Base-by-base conservation (phyloP, 1,139 yeast genomes). In the Lodderomyces parapsilosis region DNA sequence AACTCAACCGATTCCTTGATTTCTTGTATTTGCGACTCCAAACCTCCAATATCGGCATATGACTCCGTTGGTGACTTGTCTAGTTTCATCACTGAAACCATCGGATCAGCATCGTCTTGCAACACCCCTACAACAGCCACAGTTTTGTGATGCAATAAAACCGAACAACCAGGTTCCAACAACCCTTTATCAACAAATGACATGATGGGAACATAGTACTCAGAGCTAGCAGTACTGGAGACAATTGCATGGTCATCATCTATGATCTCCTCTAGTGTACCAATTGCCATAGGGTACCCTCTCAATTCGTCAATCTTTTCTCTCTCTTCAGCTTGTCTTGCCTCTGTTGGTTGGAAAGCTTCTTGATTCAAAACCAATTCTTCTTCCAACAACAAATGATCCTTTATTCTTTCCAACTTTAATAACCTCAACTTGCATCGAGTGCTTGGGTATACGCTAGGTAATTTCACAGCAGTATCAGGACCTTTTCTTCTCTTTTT, bases 181-280 rank as follows among this genome's bases (percentile, higher is more conserved):
- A 93, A 71, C 47, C 95, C 98, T 68, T 93, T 93, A 66, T 93
- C 99, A 18, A 94, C 99, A 74, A 93, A 93, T n/a, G 97, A 89
- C 68, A 94, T 74, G 51, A 93, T 93, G 7, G 96, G 84, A 30
- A 93, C 99, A 61, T 93, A 93, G 66, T 91, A 94, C 66, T 94
- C 99, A 6, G 97, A 96, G 22, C 98, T 98, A 10, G 96, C 89
- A 4, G 96, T 84, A 43, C 95, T 83, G 32, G 97, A 89, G 37
- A 93, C 98, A 71, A 93, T 94, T 17, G 99, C 99, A 65, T 94
- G 99, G 63, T 93, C 99, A 64, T 93, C 99, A 62, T 93, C 99
- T 54, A 93, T 89, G 48, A 94, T 87, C 68, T 93, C 99, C 62
- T 93, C 99, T 58, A 93, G 75, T 3, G 96, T 90, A 39, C 99